Base-by-base conservation (phyloP, 2,329 filamentous ascomycete species). In the Tolypocladium ophioglossoides region DNA sequence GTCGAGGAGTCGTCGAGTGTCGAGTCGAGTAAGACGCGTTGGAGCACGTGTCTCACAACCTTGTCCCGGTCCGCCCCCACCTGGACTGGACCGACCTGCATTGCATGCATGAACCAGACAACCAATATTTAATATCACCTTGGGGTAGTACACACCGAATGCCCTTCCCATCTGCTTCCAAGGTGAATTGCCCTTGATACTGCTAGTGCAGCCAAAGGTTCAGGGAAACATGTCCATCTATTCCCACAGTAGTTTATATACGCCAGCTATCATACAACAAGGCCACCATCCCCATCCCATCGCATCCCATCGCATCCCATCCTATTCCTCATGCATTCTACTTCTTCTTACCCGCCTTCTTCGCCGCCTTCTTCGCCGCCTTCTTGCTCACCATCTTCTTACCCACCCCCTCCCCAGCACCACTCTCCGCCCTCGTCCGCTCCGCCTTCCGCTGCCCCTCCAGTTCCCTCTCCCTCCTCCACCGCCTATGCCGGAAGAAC, bases 401-500 rank as follows among this genome's bases (percentile, higher is more conserved):
- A 59, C 64, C 68, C 40, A 69, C 62, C 40, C 60, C 56, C 64
- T 69, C 58, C 16, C 63, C 66, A 7, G 59, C 66, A 30, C 67
- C 69, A 24, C 62, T 62, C 59, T 67, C 67, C 10, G 61, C 63
- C 54, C 68, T 65, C 63, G 62, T 67, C 56, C 56, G 60, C 56
- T 62, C 66, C 32, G 71, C 70, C 67, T 69, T 69, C 59, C 66
- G 66, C 67, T 74, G 70, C 1, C 73, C 72, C 54, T 65, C 68
- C n/a, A 72, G 60, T 61, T 72, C 70, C 54, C 67, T 62, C 67
- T 75, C 73, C 20, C 69, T 62, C 54, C 70, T 70, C 71, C 72
- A 75, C 52, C 73, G 61, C 50, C 72, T 62, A 53, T 74, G 67
- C 46, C 77, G 68, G 63, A 79, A 71, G 63, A 69, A 73, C 59